Evolutionary conservation across 768 basidiomycete genomes (phyloP), one percentile per base, ranked within the genome.

Genomic region (Cystoderma amianthinum): DNA sequence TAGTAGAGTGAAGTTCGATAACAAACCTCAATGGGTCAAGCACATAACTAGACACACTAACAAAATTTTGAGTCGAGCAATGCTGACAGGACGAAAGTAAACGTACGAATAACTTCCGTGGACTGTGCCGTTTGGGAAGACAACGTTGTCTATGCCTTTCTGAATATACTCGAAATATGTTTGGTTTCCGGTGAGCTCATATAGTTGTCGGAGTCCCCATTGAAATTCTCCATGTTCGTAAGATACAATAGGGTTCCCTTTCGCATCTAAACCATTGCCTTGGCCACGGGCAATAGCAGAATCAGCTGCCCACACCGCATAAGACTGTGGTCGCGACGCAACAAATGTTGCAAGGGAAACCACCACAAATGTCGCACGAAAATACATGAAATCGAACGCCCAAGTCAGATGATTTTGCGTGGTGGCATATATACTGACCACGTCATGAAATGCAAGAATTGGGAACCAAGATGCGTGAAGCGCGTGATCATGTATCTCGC

Each of bases 241-340:
- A 1, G 61, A 63, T 22, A 69, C 66, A 9, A 50, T 41, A 0
- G 69, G 52, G 2, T 42, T 55, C 21, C 65, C 66, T 21, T 43
- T 49, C 1, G 61, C 44, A 18, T 52, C 54, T 10, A 68, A 51
- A 3, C 69, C 68, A 49, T 71, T 65, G 2, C 70, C 70, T 51
- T 74, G 70, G 1, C 58, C 57, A 5, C 69, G 60, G 25, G 56
- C 49, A 40, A 72, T 71, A 2, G 60, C 66, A 3, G 69, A 72
- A 39, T 71, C 66, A 11, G 68, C 69, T 16, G 68, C 67, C 68
- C 69, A 73, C 2, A 61, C 54, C 10, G 69, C 67, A 38, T 71
- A 67, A 3, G 70, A 71, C 5, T 44, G 30, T 15, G 63, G 65
- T 2, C 60, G 54, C 4, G 63, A 63, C 10, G 42, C 17, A 15